phyloP scores from a whole-genome alignment of 2,329 filamentous ascomycete species.

The Tricladium varicosporioides region DNA sequence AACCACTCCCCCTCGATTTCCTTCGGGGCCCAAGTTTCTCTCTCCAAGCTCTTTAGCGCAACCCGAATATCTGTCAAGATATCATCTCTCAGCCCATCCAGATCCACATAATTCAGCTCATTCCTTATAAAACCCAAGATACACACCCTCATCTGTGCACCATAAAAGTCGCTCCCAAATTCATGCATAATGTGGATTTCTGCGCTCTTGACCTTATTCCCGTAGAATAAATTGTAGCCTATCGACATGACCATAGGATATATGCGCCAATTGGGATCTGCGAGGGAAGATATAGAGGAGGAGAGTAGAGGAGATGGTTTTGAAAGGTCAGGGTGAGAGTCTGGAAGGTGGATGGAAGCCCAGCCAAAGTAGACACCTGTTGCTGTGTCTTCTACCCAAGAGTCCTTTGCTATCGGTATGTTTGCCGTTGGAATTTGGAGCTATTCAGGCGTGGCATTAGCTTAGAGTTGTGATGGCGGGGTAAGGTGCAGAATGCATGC shows the following conservation, averaged over 20 bases:
- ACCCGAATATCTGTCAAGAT: conserved; percentile 89
- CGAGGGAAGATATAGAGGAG: conserved; percentile 24
- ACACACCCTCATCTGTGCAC: conserved; percentile 71
- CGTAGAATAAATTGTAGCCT: conserved; percentile 97
- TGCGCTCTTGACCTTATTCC: conserved; percentile 80
- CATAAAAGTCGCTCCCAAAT: conserved; percentile 84
- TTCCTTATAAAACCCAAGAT: conserved; percentile 86
- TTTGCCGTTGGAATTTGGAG: conserved; percentile 97
- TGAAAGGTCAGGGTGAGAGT: conserved; percentile 40
- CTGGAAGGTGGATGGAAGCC: conserved; percentile 66
- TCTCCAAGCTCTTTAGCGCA: conserved; percentile 66
- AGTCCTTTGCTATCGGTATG: conserved; percentile 67
- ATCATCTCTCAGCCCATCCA: conserved; percentile 82
- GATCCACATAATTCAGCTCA: conserved; percentile 81
- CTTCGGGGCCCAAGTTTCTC: conserved; percentile 54
- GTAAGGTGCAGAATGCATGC: not conserved
- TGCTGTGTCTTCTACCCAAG: conserved; percentile 61
- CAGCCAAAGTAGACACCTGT: conserved; percentile 95
- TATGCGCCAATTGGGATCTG: conserved; percentile 40
- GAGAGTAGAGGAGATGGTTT: conserved; percentile 29
- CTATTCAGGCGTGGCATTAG: conserved; percentile 40
- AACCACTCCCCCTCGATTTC: conserved; percentile 18
- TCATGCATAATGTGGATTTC: conserved; percentile 85
- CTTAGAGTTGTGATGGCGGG: not conserved
- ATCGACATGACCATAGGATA: conserved; percentile 92